phyloP scores from a whole-genome alignment of 1,284 basidiomycete species.

The Cryptococcus jaspeensis region DNA sequence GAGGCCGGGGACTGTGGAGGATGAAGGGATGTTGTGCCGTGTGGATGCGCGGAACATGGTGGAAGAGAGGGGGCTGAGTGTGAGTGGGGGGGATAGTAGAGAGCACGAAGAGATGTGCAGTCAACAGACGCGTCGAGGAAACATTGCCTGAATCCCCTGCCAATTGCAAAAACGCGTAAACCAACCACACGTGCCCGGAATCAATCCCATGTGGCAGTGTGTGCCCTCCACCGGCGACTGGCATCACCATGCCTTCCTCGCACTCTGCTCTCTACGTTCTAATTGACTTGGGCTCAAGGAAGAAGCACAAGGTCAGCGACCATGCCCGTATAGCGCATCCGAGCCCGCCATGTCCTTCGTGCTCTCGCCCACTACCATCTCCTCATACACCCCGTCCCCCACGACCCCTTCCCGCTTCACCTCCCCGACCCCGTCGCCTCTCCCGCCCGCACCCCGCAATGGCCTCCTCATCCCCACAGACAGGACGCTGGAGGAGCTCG shows the following conservation, averaged over 20 bases:
- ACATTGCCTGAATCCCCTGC: neutral
- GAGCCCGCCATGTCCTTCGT: neutral
- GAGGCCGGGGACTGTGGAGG: slow-evolving; percentile 18
- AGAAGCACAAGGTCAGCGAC: neutral
- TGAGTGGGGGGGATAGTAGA: neutral
- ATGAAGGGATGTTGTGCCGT: slow-evolving; percentile 16
- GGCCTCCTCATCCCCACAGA: neutral
- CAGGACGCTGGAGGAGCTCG: slow-evolving; percentile 33
- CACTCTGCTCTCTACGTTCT: too few relatives aligned
- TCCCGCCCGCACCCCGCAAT: neutral
- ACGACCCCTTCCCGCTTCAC: neutral
- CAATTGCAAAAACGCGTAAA: neutral
- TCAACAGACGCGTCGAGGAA: neutral
- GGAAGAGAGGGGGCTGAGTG: neutral
- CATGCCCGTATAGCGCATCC: too few relatives aligned
- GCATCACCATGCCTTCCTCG: neutral
- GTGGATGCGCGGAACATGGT: slow-evolving; percentile 18
- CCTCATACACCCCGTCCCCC: neutral
- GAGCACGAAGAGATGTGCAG: neutral
- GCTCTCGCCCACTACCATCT: neutral
- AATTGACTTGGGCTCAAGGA: slow-evolving; percentile 7
- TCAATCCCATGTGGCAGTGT: neutral
- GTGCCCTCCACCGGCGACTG: neutral
- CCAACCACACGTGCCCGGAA: neutral
- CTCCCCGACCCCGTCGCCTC: neutral